Conservation (phyloP, 495 filamentous ascomycete species). For the Aspergillus homomorphus region DNA sequence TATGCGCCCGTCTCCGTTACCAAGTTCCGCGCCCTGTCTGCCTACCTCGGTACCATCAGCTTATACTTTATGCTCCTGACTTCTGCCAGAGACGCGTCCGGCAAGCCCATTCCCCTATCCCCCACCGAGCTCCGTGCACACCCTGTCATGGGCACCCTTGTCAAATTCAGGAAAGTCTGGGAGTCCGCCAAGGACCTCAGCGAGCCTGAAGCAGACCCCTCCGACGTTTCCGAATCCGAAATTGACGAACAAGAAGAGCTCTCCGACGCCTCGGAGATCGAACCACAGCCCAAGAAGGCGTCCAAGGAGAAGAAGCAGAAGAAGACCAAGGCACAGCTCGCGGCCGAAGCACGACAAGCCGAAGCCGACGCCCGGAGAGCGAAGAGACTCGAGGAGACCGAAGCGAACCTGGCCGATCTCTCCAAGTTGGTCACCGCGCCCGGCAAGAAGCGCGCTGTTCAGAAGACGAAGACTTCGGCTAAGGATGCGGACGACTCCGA, state of each 20-base stretch:
- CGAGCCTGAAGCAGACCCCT: conserved; percentile 25
- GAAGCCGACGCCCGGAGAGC: conserved; percentile 53
- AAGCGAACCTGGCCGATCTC: conserved; percentile 71
- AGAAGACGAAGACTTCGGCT: conserved; percentile 31
- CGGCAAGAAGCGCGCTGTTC: conserved; percentile 30
- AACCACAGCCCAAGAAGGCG: conserved; percentile 31
- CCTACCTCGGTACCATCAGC: conserved; percentile 79
- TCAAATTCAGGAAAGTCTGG: conserved; percentile 81
- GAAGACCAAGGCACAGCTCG: conserved; percentile 50
- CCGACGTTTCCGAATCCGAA: conserved; percentile 12
- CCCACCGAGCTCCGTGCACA: conserved; percentile 79
- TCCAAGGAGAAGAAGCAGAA: conserved; percentile 37
- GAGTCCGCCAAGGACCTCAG: conserved; percentile 60
- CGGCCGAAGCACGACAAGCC: conserved; percentile 49
- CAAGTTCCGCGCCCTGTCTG: conserved; percentile 70
- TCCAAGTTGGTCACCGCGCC: conserved; percentile 39
- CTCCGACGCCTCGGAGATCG: conserved; percentile 15
- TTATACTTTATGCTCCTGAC: conserved; percentile 93
- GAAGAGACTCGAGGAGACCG: conserved; percentile 53
- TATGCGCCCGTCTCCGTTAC: conserved; percentile 53
- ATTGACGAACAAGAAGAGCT: conserved; percentile 18
- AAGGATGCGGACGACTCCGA: conserved; percentile 55
- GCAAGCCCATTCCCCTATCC: conserved; percentile 50
- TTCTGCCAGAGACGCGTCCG: conserved; percentile 56
- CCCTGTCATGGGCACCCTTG: conserved; percentile 78